These are phyloP conservation scores for Chlorella sp. DNA, from an alignment of 139 green algal genomes.

Conservation along the genomic window DNA sequence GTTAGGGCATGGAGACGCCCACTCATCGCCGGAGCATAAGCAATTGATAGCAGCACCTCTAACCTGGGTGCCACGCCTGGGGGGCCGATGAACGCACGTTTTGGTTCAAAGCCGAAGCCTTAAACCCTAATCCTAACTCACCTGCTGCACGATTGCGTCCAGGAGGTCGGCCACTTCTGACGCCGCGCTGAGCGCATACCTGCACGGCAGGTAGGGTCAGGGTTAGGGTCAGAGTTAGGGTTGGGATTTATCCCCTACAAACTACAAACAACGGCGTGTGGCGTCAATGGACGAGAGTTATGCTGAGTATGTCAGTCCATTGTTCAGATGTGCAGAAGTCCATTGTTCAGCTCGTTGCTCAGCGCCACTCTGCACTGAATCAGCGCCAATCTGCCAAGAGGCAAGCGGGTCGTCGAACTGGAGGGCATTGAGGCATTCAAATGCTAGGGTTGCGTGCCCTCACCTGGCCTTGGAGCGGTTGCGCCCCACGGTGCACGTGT, in stretches of 20 bases:
- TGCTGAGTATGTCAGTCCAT: no score
- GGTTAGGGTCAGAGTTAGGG: background rate
- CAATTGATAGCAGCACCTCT: no score
- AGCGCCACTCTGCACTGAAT: background rate
- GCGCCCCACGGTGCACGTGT: slow-evolving; percentile 70
- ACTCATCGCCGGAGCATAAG: no score
- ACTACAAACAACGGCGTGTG: no score
- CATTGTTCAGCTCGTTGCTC: background rate
- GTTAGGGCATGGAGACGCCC: background rate
- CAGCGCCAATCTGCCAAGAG: background rate
- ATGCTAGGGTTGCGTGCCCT: background rate
- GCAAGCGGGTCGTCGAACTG: background rate
- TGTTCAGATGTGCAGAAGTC: background rate
- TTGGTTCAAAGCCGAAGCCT: no score
- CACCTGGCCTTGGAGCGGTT: slow-evolving; percentile 33
- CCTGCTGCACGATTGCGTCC: slow-evolving; percentile 34
- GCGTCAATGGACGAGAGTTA: no score
- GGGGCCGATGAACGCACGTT: no score
- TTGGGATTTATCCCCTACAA: background rate
- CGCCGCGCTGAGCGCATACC: slow-evolving; percentile 24
- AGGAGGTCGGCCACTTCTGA: slow-evolving; percentile 35
- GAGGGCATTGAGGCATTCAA: background rate
- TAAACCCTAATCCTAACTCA: no score
- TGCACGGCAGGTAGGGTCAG: slow-evolving; percentile 1
- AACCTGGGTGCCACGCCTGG: no score